Evolutionary conservation across 192 early-diverging fungal genomes (phyloP), one percentile per base, ranked within the genome.

Genomic region (Globomyces pollinis-pini): DNA sequence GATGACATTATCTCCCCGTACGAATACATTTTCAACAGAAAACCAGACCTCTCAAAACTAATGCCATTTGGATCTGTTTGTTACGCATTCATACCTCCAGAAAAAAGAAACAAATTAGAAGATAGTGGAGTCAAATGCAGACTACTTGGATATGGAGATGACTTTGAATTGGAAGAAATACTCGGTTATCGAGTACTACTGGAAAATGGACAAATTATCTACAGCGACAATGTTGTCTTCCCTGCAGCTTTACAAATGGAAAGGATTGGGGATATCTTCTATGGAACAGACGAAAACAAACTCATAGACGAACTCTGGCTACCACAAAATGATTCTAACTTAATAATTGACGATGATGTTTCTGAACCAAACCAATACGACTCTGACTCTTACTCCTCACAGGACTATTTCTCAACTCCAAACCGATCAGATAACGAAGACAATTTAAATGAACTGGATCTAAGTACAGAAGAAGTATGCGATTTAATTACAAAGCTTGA

Each of bases 41-140:
- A 9, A 52, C 57, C 24, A 20, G 20, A 51, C 43, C 24, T 59
- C n/a, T 5, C 4, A 20, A 13, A 30, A 24, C 3, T 59, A 7
- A 5, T 21, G 8, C 12, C 20, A 5, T 52, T 59, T 50, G 57
- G 57, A 23, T 59, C 50, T 23, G 43, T 59, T 20, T 38, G 42
- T 20, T 59, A 59, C 43, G 57, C 57, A 7, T 49, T 53, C 12
- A 30, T 59, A 11, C 29, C 57, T 7, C 41, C 24, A 51, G 57
- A 44, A 16, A 13, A 15, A 6, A 38, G 34, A 7, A 6, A 36
- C 7, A 59, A 59, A 23, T 51, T 59, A 21, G 57, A 44, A n/a
- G 29, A 51, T 9, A 59, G 12, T 24, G 43, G 50, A 5, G 21
- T 16, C 6, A 59, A 59, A 50, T 59, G 57, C 43, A 51, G 41